Conservation (phyloP, 2,329 filamentous ascomycete genomes). For the Fusarium albidum region DNA sequence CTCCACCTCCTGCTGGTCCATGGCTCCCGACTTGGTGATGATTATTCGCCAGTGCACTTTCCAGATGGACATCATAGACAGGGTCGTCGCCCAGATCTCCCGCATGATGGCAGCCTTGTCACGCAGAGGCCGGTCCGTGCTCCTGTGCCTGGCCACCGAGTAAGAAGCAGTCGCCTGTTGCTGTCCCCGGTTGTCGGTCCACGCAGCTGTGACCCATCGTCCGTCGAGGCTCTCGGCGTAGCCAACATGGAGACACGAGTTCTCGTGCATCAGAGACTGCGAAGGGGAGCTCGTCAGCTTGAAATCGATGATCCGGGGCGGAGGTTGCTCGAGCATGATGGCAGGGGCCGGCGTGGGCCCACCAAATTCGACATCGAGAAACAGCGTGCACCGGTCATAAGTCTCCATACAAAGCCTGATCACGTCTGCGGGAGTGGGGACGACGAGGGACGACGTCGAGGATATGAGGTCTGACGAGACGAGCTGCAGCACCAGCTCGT, state of each 20-base stretch:
- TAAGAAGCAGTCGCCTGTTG: slow-evolving; percentile 79
- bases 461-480: slow-evolving; percentile 74
- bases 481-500: slow-evolving; percentile 80
- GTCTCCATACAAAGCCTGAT: slow-evolving; percentile 74
- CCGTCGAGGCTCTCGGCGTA: slow-evolving; percentile 80
- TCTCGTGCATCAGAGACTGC: slow-evolving; percentile 77
- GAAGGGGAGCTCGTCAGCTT: slow-evolving; percentile 74
- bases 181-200: slow-evolving; percentile 80
- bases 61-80: slow-evolving; percentile 74
- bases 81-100: slow-evolving; percentile 81
- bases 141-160: slow-evolving; percentile 69
- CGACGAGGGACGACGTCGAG: slow-evolving; percentile 67
- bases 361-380: slow-evolving; percentile 46
- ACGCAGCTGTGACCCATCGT: slow-evolving; percentile 80
- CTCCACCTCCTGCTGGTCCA: slow-evolving; percentile 72
- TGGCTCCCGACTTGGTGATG: slow-evolving; percentile 74
- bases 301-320: slow-evolving; percentile 79
- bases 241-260: slow-evolving; percentile 81
- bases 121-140: slow-evolving; percentile 52
- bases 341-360: slow-evolving; percentile 71
- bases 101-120: slow-evolving; percentile 65
- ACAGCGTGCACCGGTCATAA: slow-evolving; percentile 76
- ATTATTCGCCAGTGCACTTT: slow-evolving; percentile 81
- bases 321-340: slow-evolving; percentile 74
- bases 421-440: slow-evolving; percentile 69